Evolutionary conservation across 345 rosid genomes (phyloP).

Genomic region (Nephelium lappaceum): DNA sequence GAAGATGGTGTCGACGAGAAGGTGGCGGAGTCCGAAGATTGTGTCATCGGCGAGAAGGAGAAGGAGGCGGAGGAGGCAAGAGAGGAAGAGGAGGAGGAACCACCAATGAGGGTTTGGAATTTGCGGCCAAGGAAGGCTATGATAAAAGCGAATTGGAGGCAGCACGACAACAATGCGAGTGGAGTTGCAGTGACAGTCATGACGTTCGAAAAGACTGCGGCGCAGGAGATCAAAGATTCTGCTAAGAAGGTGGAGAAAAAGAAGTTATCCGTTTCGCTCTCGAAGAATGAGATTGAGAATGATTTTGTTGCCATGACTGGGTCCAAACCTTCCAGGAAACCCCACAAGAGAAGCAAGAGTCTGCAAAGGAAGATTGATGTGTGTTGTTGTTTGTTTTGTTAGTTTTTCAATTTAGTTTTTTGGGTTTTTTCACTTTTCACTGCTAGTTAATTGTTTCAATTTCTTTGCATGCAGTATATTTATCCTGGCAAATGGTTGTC

Average conservation of each 20-base stretch:
- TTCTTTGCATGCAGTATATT: conserved; percentile 34
- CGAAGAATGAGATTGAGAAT: conserved; percentile 73
- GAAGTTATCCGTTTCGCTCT: conserved; percentile 58
- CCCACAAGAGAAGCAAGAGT: conserved; percentile 68
- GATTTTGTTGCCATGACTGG: conserved; percentile 74
- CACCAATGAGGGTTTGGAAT: conserved; percentile 65
- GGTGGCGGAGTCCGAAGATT: too few species aligned
- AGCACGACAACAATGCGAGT: not conserved
- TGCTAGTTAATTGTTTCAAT: not conserved
- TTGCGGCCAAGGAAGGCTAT: conserved; percentile 60
- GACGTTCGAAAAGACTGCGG: conserved; percentile 27
- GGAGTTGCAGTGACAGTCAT: conserved; percentile 24
- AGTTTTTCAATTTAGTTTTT: not conserved
- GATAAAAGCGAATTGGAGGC: conserved; percentile 27
- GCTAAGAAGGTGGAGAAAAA: conserved; percentile 46
- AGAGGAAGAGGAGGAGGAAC: conserved; percentile 40
- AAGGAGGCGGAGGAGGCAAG: conserved; percentile 32
- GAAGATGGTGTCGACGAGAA: too few species aligned
- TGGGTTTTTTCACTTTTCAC: not conserved
- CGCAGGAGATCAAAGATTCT: conserved; percentile 33
- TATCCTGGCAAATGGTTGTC: conserved; percentile 84
- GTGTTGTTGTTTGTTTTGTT: not conserved
- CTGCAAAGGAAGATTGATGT: conserved; percentile 77
- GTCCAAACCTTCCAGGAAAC: conserved; percentile 66
- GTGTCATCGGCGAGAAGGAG: conserved; percentile 17